These are phyloP conservation scores for Amylocarpus encephaloides DNA, from an alignment of 2,329 filamentous ascomycete species.

Conservation along the genomic window DNA sequence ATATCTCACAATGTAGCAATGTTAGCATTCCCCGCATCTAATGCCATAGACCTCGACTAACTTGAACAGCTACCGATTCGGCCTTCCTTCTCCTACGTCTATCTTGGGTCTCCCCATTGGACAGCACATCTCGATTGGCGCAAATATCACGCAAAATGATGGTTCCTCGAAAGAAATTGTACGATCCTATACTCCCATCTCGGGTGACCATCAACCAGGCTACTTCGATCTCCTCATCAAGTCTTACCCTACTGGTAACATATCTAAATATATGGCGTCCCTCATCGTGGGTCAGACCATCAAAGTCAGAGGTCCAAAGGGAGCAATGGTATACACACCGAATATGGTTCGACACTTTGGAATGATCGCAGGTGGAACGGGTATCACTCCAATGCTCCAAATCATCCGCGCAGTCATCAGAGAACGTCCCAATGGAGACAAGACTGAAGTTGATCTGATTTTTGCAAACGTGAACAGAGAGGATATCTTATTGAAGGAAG, in stretches of 20 bases:
- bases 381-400: constrained; percentile 98
- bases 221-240: constrained; percentile 97
- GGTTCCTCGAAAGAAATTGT: constrained; percentile 77
- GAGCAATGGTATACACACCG: constrained; percentile 93
- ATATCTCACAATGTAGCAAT: constrained; percentile 98
- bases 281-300: constrained; percentile 80
- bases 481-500: constrained; percentile 90
- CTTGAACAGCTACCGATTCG: constrained; percentile 74
- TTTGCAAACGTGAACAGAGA: constrained; percentile 93
- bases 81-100: constrained; percentile 66
- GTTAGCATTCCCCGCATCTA: constrained; percentile 38
- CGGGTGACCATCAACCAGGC: constrained; percentile 80
- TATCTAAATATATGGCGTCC: constrained; percentile 84
- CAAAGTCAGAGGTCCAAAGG: constrained; percentile 90
- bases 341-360: constrained; percentile 96
- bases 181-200: constrained; percentile 88
- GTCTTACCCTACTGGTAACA: constrained; percentile 95
- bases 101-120: constrained; percentile 96
- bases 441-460: constrained; percentile 85
- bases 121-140: constrained; percentile 96
- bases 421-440: constrained; percentile 71
- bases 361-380: constrained; percentile 96
- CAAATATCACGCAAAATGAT: constrained; percentile 57
- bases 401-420: constrained; percentile 85
- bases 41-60: constrained; percentile 6